phyloP scores from a whole-genome alignment of 2,329 filamentous ascomycete genomes.

The Fusarium chuoi region DNA sequence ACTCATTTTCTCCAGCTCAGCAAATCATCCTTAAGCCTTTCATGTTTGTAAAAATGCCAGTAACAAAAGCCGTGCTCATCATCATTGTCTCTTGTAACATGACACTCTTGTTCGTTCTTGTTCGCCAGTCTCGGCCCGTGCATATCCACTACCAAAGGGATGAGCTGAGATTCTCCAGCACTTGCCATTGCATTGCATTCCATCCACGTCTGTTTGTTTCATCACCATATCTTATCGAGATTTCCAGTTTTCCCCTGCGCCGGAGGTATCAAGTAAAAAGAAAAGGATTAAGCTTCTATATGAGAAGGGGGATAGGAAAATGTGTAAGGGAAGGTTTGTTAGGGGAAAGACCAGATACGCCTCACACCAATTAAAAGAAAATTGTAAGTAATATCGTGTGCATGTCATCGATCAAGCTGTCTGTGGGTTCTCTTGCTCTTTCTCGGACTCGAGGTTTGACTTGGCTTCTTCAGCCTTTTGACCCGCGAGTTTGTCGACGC shows the following conservation, averaged over 20 bases:
- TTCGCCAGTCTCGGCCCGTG: not conserved
- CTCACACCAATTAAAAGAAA: conserved; percentile 14
- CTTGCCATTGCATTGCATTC: not conserved
- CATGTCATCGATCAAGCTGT: conserved; percentile 38
- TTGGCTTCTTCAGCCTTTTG: conserved; percentile 50
- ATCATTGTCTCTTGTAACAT: conserved; percentile 38
- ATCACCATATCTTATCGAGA: conserved; percentile 17
- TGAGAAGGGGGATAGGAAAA: conserved; percentile 17
- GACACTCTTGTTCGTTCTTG: conserved; percentile 38
- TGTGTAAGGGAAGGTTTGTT: conserved; percentile 18
- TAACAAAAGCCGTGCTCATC: conserved; percentile 31
- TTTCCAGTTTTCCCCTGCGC: conserved; percentile 24
- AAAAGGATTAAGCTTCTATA: conserved; percentile 34
- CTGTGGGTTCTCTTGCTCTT: conserved; percentile 40
- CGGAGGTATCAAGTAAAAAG: conserved; percentile 35
- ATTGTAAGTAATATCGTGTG: not conserved
- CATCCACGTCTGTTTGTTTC: conserved; percentile 7
- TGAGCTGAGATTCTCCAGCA: conserved; percentile 4
- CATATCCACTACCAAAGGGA: conserved; percentile 7
- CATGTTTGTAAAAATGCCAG: conserved; percentile 31
- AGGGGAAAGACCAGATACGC: conserved; percentile 28
- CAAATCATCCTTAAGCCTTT: conserved; percentile 25
- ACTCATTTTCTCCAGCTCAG: conserved; percentile 18
- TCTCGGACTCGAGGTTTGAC: conserved; percentile 43
- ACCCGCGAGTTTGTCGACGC: conserved; percentile 53